Evolutionary conservation across 2,329 filamentous ascomycete species (phyloP).

Genomic region (Xylaria sp.): DNA sequence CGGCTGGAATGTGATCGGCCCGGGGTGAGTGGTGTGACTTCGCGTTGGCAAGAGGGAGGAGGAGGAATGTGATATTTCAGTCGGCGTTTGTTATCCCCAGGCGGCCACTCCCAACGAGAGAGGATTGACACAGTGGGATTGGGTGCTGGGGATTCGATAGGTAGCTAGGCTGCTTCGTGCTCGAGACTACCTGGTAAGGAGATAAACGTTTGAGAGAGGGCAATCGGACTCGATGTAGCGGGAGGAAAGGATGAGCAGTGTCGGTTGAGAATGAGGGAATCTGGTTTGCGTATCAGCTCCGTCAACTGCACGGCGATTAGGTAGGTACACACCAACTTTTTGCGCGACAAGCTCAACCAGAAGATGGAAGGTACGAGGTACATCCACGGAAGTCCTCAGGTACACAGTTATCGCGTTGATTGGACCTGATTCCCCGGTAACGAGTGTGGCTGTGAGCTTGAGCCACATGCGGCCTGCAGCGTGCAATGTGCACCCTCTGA

Average conservation of each 20-base stretch:
- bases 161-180: neutral
- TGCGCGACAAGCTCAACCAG: conserved; percentile 24
- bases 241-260: neutral
- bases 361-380: neutral
- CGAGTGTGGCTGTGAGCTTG: neutral
- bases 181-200: neutral
- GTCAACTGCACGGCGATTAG: conserved; percentile 1
- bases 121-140: conserved; percentile 5
- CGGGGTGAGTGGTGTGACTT: conserved; percentile 1
- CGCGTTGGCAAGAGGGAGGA: neutral
- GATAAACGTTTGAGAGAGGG: neutral
- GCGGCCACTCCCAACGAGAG: neutral
- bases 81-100: conserved; percentile 21
- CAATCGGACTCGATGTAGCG: neutral
- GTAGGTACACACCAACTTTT: conserved; percentile 17
- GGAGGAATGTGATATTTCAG: conserved; percentile 23
- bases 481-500: neutral
- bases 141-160: conserved; percentile 5
- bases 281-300: conserved; percentile 3
- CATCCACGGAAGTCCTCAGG: neutral
- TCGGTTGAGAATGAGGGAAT: neutral
- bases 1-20: conserved; percentile 12
- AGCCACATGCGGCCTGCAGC: neutral
- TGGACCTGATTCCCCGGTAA: neutral
- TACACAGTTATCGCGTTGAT: neutral